These are phyloP conservation scores for Aspergillus pseudoviridinutans DNA, from an alignment of 2,329 filamentous ascomycete species.

Conservation along the genomic window DNA sequence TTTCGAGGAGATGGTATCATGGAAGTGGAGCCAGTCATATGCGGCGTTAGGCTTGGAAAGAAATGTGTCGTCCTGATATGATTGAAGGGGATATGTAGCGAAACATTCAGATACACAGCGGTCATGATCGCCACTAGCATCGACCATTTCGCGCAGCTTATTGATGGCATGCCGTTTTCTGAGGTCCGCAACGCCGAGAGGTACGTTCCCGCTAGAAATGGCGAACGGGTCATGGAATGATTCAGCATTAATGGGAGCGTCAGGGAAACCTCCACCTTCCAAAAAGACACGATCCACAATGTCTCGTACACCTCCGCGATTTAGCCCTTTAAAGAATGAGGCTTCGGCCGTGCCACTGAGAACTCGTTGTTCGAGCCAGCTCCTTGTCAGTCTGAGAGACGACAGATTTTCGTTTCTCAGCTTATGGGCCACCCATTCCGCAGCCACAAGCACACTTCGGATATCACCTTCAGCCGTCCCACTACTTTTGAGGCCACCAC, in stretches of 20 bases:
- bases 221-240: slow-evolving; percentile 35
- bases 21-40: slow-evolving; percentile 95
- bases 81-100: slow-evolving; percentile 75
- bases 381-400: slow-evolving; percentile 48
- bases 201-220: slow-evolving; percentile 21
- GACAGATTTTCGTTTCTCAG: slow-evolving; percentile 45
- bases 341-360: slow-evolving; percentile 51
- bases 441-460: slow-evolving; percentile 60
- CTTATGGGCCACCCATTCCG: slow-evolving; percentile 62
- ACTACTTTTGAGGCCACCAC: slow-evolving; percentile 42
- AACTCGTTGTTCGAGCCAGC: slow-evolving; percentile 59
- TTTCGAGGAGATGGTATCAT: slow-evolving; percentile 74
- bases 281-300: slow-evolving; percentile 64
- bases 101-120: slow-evolving; percentile 70
- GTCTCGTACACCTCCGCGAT: slow-evolving; percentile 60
- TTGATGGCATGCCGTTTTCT: slow-evolving; percentile 57
- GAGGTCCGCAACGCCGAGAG: slow-evolving; percentile 57
- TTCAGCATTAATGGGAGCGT: slow-evolving; percentile 35
- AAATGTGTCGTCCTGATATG: slow-evolving; percentile 89
- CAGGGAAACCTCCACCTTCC: slow-evolving; percentile 60
- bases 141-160: slow-evolving; percentile 57
- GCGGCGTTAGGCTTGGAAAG: slow-evolving; percentile 81
- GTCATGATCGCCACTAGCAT: slow-evolving; percentile 60
- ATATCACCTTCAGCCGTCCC: slow-evolving; percentile 54
- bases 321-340: slow-evolving; percentile 54